phyloP scores from a whole-genome alignment of 306 rosid genomes.

The Albizia julibrissin region DNA sequence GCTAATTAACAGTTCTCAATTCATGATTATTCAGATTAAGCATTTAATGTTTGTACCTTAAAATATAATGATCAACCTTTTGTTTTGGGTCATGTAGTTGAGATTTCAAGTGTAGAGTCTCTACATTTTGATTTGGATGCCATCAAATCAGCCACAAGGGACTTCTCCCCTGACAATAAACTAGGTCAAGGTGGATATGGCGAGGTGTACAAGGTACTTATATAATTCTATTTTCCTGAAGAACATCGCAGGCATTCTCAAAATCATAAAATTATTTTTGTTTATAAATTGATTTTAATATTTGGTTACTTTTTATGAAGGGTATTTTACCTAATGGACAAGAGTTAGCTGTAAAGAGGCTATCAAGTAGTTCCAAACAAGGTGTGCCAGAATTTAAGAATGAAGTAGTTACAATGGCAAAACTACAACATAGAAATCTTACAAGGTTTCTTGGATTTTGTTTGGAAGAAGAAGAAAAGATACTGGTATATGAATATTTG shows the following conservation, averaged over 20 bases:
- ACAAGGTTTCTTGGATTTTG: not conserved
- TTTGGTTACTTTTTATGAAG: slow-evolving; percentile 3
- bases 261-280: not conserved
- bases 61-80: not conserved
- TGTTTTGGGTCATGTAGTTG: not conserved
- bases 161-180: not conserved
- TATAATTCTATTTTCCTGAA: not conserved
- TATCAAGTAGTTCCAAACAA: slow-evolving; percentile 37
- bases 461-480: not conserved
- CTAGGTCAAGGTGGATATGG: not conserved
- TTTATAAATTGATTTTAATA: not conserved
- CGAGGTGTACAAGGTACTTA: not conserved
- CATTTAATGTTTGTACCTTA: too few relatives aligned
- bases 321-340: slow-evolving; percentile 35
- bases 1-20: too few relatives aligned
- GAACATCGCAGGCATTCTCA: not conserved
- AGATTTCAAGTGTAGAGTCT: not conserved
- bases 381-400: slow-evolving; percentile 39
- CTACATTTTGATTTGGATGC: not conserved
- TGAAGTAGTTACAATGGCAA: slow-evolving; percentile 36
- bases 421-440: not conserved
- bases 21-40: too few relatives aligned
- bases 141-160: not conserved
- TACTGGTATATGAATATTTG: not conserved
- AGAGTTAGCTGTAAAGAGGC: slow-evolving; percentile 46